Base-by-base conservation (phyloP, 768 basidiomycete genomes). In the Boletus edulis region DNA sequence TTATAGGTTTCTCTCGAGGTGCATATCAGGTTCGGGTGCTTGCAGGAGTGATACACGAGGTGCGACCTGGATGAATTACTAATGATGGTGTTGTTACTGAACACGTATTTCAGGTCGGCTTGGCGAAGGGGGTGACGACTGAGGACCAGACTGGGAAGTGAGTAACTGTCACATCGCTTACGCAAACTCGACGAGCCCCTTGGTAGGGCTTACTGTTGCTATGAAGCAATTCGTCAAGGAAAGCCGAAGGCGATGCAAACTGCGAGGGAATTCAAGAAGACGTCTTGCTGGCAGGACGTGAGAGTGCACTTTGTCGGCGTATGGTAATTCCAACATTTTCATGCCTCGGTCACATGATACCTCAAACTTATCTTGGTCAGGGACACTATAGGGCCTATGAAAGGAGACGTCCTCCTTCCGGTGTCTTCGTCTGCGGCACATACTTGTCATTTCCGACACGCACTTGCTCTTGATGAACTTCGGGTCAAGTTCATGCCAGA, bases 401-500 rank as follows among this genome's bases (percentile, higher is more conserved):
- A 39, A 27, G 39, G 53, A 53, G 45, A 60, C 0, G 56, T 54
- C 3, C 44, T 49, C 29, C 35, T 54, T 15, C 43, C 54, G 35
- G 44, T 46, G 2, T 54, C 42, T 8, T 44, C 54, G 10, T 54
- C 46, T 2, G 41, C 41, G 0, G 18, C 42, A 24, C 42, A 54
- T 44, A 48, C 57, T 12, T 59, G 54, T 9, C 54, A 59, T 55
- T 59, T 59, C 15, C 54, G 60, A 35, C 60, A 59, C 11, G 51
- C 57, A 5, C 59, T 61, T 37, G 57, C 53, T 39, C 57, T 61
- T 7, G 57, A 61, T 22, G 59, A 59, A 20, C 47, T 37, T 35
- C 57, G 57, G 10, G 59, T 61, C 43, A 84, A 83, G 65, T 85
- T 85, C 65, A 79, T 83, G 58, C 73, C 78, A 14, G 50, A 67